A percentile compares a stretch with the other conserved stretches of the same genome.
phyloP scores from a whole-genome alignment of 2,329 filamentous ascomycete genomes.

The Fusarium nanum region DNA sequence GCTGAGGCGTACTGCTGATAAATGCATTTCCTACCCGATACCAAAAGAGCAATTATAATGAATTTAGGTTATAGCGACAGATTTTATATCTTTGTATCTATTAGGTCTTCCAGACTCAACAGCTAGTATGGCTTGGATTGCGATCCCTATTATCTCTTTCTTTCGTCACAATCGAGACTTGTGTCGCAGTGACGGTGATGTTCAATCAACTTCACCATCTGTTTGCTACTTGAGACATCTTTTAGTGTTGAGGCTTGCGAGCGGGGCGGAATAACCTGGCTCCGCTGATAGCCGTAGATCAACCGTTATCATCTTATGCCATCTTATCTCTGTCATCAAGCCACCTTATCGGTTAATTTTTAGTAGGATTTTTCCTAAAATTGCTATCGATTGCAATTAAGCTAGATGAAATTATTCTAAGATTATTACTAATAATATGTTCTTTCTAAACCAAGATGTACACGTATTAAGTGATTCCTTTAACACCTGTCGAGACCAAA shows the following conservation, averaged over 20 bases:
- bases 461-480: neutral
- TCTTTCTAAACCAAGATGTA: neutral
- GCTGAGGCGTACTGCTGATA: neutral
- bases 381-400: neutral
- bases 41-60: fast-evolving
- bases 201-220: too few species aligned
- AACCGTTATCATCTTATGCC: too few species aligned
- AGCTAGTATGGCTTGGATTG: fast-evolving
- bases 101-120: fast-evolving
- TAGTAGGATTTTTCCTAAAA: too few species aligned
- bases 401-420: fast-evolving
- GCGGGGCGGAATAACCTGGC: too few species aligned
- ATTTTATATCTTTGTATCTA: neutral
- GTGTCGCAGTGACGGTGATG: too few species aligned
- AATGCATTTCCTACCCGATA: neutral
- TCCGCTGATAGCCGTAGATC: too few species aligned
- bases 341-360: too few species aligned
- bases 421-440: neutral
- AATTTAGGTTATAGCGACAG: neutral
- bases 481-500: neutral
- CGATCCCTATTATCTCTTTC: too few species aligned
- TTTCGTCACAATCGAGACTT: too few species aligned
- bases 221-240: too few species aligned
- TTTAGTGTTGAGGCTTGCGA: too few species aligned
- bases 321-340: too few species aligned